Evolutionary conservation across 192 early-diverging fungal genomes (phyloP).

Genomic region (Backusella parvicylindrica): DNA sequence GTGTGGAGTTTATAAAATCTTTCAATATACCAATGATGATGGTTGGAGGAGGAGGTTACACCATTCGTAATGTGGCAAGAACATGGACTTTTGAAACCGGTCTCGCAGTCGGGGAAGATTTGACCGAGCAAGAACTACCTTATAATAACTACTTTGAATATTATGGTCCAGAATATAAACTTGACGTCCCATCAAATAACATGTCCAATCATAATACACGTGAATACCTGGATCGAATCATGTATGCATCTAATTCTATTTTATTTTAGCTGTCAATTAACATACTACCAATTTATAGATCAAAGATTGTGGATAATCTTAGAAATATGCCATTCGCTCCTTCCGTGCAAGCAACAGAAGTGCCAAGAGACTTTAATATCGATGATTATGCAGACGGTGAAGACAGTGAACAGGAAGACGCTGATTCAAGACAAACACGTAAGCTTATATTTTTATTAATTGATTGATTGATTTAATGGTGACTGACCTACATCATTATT

Average conservation of each 20-base stretch:
- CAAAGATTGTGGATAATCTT: constrained; percentile 61
- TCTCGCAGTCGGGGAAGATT: constrained; percentile 68
- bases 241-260: constrained; percentile 27
- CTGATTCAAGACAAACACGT: constrained; percentile 24
- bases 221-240: constrained; percentile 78
- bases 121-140: constrained; percentile 61
- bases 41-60: constrained; percentile 96
- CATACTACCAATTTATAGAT: constrained; percentile 17
- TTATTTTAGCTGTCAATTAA: not conserved
- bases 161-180: constrained; percentile 85
- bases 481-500: not conserved
- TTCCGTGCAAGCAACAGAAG: constrained; percentile 77
- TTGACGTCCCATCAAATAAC: constrained; percentile 83
- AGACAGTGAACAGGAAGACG: constrained; percentile 34
- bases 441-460: not conserved
- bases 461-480: not conserved
- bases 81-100: constrained; percentile 96
- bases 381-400: constrained; percentile 36
- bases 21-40: constrained; percentile 92
- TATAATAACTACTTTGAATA: constrained; percentile 87
- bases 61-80: constrained; percentile 92
- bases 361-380: constrained; percentile 29
- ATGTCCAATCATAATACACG: constrained; percentile 85
- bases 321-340: constrained; percentile 69
- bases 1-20: constrained; percentile 87